Percentiles rank a stretch among this genome's conserved stretches.
Conservation (phyloP, 2,329 filamentous ascomycete genomes). For the Talaromyces piceae region DNA sequence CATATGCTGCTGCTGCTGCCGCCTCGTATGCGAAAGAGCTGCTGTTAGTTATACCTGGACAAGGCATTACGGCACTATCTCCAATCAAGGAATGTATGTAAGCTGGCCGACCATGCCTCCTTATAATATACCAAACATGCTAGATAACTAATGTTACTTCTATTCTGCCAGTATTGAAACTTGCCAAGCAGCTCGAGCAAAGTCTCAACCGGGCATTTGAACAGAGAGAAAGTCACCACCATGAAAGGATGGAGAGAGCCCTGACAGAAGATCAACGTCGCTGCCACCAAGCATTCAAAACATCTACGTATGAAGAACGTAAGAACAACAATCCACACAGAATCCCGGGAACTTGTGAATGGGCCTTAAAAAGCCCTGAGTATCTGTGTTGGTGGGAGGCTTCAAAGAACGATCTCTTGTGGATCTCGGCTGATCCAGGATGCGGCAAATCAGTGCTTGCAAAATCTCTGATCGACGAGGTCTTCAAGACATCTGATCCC, state of each 20-base stretch:
- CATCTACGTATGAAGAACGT: conserved; percentile 13
- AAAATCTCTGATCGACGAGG: conserved; percentile 27
- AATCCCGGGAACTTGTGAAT: conserved; percentile 15
- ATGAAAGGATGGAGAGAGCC: neutral
- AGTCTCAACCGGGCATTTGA: neutral
- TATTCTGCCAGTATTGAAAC: neutral
- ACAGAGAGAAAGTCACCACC: neutral
- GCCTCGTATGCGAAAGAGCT: conserved; percentile 9
- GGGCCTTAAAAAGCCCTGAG: conserved; percentile 13
- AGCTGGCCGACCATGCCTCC: neutral
- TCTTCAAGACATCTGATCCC: conserved; percentile 1
- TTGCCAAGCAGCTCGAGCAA: neutral
- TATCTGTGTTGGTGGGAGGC: conserved; percentile 16
- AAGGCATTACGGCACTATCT: neutral
- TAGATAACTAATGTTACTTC: neutral
- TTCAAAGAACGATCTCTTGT: conserved; percentile 19
- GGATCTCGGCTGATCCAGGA: conserved; percentile 38
- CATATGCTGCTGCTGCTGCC: conserved; percentile 10
- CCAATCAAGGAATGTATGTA: conserved; percentile 1
- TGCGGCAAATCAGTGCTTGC: conserved; percentile 41
- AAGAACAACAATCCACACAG: conserved; percentile 14
- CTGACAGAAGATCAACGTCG: neutral
- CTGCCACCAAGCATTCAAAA: conserved; percentile 9
- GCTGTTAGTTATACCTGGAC: neutral
- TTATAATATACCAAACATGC: neutral